Evolutionary conservation across 2,329 filamentous ascomycete species (phyloP), one percentile per base, ranked within the genome.

Genomic region (Colletotrichum karsti): DNA sequence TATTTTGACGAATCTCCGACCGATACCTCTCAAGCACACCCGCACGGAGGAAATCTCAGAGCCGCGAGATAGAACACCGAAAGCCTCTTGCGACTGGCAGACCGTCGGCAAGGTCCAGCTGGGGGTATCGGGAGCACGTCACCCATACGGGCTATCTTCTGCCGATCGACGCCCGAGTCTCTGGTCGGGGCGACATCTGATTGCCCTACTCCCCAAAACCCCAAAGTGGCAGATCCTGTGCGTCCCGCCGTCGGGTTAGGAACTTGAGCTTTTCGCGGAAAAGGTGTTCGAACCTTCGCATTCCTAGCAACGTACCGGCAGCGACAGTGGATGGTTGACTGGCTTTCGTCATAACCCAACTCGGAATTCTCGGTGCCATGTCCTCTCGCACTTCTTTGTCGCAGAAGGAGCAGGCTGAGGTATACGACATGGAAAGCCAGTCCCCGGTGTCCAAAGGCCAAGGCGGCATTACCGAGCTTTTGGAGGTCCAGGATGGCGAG

Each of bases 401-500:
- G 22, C 50, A 63, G 53, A 69, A 63, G 46, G 58, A 64, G 33
- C 24, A 33, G 51, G 44, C 24, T 24, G 55, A 30, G 37, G 28
- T 20, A 26, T 57, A 41, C 24, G 67, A 69, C 28, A 59, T 69
- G 58, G 66, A 67, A 53, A 68, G 53, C 24, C 67, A 63, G 28
- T 42, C 63, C 35, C 44, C 64, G 7, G 22, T 35, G 37, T 57
- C 63, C 37, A 67, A 69, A 13, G 22, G 51, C 12, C 42, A 55
- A 44, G 69, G 71, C 20, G 72, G 72, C 13, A 42, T 76, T 5
- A 70, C 66, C 20, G 73, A 73, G 42, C 65, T 77, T 28, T 67
- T 78, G 41, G 56, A 66, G 22, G 39, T 69, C n/a, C 54, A 69
- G 22, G 76, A 79, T 12, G 77, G 77, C 26, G 75, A 79, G 37